These are phyloP conservation scores for Corymbia maculata DNA, from an alignment of 345 rosid genomes.

Conservation along the genomic window DNA sequence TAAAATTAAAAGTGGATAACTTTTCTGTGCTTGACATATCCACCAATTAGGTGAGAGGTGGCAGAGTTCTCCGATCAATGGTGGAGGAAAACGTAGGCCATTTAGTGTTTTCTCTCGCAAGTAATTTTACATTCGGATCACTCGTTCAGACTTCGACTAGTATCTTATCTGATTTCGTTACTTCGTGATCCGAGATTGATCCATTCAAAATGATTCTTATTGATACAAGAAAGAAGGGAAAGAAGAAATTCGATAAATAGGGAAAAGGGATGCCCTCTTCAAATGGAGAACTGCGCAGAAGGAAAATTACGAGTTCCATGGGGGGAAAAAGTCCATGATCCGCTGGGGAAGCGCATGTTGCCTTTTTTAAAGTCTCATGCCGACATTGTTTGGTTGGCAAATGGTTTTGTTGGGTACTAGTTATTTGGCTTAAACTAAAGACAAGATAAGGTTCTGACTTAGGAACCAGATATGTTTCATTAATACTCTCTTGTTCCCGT, in stretches of 20 bases:
- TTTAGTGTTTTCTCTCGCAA: not conserved
- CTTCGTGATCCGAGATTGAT: not conserved
- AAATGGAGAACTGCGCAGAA: not conserved
- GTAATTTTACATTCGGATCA: not conserved
- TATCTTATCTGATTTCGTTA: not conserved
- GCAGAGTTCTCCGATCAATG: not conserved
- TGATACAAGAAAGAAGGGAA: not conserved
- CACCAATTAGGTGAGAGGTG: not conserved
- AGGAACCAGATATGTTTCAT: not conserved
- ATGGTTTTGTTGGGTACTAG: not conserved
- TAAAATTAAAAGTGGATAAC: not conserved
- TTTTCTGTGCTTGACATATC: not conserved
- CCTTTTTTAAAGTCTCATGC: not conserved
- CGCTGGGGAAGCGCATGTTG: not conserved
- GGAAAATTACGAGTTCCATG: not conserved
- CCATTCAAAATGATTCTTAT: not conserved
- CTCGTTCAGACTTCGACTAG: not conserved
- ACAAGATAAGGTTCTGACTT: not conserved
- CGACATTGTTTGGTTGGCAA: not conserved
- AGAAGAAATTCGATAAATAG: not conserved
- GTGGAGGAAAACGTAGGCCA: not conserved
- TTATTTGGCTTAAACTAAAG: not conserved
- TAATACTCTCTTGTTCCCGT: not conserved
- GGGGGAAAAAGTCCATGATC: not conserved
- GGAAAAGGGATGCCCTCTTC: not conserved